phyloP scores from a whole-genome alignment of 345 rosid genomes.

The Populus deltoides region DNA sequence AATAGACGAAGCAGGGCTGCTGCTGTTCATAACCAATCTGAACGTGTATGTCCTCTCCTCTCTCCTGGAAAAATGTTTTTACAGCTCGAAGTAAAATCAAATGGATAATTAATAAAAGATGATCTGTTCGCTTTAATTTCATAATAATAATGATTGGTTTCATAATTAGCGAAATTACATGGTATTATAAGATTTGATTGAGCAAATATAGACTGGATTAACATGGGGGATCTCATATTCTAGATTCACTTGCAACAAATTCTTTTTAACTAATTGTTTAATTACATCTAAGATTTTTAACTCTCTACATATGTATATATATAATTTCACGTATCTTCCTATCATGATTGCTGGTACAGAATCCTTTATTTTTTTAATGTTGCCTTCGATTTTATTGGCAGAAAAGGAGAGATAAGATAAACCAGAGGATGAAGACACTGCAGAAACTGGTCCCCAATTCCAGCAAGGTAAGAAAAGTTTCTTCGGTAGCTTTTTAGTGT shows the following conservation, averaged over 20 bases:
- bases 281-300: neutral
- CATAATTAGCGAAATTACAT: neutral
- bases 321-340: neutral
- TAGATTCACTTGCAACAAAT: too few relatives aligned
- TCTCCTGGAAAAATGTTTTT: neutral
- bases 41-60: slow-evolving; percentile 55
- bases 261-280: neutral
- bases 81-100: neutral
- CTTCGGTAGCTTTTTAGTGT: neutral
- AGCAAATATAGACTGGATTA: neutral
- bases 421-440: slow-evolving; percentile 92
- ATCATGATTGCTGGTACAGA: neutral
- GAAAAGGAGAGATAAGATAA: slow-evolving; percentile 98
- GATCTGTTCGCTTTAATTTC: neutral
- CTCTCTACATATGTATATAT: neutral
- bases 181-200: neutral
- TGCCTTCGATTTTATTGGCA: slow-evolving; percentile 26
- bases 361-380: neutral
- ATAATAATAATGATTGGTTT: neutral
- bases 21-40: slow-evolving; percentile 94
- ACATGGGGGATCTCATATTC: neutral
- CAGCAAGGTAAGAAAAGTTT: slow-evolving; percentile 60
- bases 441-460: slow-evolving; percentile 97
- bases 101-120: neutral
- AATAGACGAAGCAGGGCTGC: slow-evolving; percentile 90